A percentile compares a stretch with the other conserved stretches of the same genome.
phyloP scores from a whole-genome alignment of 495 filamentous ascomycete species.

The Penicillium simplicissimum region DNA sequence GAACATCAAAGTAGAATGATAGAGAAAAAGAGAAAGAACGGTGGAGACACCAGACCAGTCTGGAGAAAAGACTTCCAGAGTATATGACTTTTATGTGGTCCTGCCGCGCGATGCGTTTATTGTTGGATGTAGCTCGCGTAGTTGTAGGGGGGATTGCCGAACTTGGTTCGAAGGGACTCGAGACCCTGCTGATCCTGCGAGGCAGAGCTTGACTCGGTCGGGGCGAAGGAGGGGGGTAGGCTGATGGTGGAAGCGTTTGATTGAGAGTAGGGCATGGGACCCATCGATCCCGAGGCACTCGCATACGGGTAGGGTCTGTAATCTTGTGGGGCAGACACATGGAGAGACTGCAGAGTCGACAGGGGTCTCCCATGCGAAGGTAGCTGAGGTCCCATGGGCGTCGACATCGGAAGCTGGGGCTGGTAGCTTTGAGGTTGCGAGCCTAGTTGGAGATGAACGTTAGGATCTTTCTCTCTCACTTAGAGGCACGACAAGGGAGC shows the following conservation, averaged over 20 bases:
- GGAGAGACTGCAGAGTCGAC: constrained; percentile 33
- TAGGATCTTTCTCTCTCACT: constrained; percentile 8
- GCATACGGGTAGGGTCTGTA: constrained; percentile 43
- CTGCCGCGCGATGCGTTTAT: constrained; percentile 14
- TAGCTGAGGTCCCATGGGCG: constrained; percentile 36
- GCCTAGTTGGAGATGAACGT: constrained; percentile 22
- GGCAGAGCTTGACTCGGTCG: constrained; percentile 29
- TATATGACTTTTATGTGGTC: constrained; percentile 16
- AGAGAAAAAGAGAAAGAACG: constrained; percentile 10
- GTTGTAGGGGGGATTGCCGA: constrained; percentile 35
- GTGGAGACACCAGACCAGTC: constrained; percentile 17
- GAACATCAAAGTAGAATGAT: constrained; percentile 6
- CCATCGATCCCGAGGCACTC: constrained; percentile 31
- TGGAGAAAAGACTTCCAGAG: constrained; percentile 8
- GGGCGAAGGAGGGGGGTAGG: constrained; percentile 36
- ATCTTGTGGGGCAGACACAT: constrained; percentile 36
- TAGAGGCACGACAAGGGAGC: background rate
- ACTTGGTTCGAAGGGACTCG: constrained; percentile 35
- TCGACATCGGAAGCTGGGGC: constrained; percentile 34
- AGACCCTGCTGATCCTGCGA: constrained; percentile 31
- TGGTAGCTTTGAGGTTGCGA: constrained; percentile 38
- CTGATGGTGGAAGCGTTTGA: constrained; percentile 40
- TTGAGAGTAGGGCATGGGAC: constrained; percentile 35
- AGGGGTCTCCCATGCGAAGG: constrained; percentile 33
- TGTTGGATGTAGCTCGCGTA: constrained; percentile 39